Conservation (phyloP, 2,329 filamentous ascomycete genomes). For the Cercospora zeae-maydis region DNA sequence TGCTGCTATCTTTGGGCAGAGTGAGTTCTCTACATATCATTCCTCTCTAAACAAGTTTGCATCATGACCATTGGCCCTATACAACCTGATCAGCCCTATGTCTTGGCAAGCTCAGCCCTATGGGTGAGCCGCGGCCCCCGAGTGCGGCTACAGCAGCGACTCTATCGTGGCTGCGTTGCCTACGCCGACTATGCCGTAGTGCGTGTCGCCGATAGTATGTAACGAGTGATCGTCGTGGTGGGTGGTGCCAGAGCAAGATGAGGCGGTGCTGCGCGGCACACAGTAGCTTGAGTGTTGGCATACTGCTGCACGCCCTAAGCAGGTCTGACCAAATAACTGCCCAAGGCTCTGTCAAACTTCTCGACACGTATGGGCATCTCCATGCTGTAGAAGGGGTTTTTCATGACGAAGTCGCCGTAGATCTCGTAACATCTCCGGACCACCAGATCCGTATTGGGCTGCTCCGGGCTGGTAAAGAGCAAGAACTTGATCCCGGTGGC, state of each 20-base stretch:
- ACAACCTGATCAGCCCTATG: background rate
- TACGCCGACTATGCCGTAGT: no score
- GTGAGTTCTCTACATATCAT: background rate
- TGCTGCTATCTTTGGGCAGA: background rate
- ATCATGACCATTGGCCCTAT: background rate
- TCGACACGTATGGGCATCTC: constrained; percentile 98
- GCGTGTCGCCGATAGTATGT: background rate
- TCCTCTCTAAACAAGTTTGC: background rate
- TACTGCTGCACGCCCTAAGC: constrained; percentile 15
- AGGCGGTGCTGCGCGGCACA: background rate
- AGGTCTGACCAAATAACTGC: constrained; percentile 35
- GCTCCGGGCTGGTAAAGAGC: constrained; percentile 86
- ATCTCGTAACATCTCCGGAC: constrained; percentile 87
- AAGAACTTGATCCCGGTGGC: constrained; percentile 93
- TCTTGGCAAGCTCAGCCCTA: constrained; percentile 4
- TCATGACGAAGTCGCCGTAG: constrained; percentile 97
- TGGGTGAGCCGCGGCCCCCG: constrained; percentile 4
- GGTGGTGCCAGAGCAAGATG: background rate
- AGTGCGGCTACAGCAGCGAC: no score
- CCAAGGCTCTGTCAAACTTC: constrained; percentile 73
- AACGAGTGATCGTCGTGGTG: background rate
- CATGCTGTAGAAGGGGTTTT: constrained; percentile 96
- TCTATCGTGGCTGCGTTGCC: no score
- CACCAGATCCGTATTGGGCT: constrained; percentile 80
- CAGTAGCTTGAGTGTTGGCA: background rate